Evolutionary conservation across 305 asterid species (phyloP), one percentile per base, ranked within the genome.

Genomic region (Rubia balearica): DNA sequence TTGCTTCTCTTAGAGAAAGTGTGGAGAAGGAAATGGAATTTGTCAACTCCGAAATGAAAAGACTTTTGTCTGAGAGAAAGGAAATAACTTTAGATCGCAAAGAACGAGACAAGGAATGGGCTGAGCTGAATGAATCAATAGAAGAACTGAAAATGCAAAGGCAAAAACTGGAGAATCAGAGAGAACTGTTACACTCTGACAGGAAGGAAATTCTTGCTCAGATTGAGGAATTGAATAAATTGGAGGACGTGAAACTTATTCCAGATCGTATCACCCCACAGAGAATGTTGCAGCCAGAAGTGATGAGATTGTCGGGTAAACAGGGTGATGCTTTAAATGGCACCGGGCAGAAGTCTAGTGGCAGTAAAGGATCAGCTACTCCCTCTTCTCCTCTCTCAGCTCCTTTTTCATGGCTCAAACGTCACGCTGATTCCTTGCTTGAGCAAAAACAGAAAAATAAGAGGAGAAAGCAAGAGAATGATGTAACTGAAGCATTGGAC

Each of bases 121-220:
- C 90, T 40, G 92, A 90, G 85, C 81, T 95, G 75, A 87, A 82
- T 73, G 84, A 67, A 38, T 88, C 89, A 5, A 89, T 91, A 36
- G 96, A 90, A 74, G 96, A 88, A 78, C 96, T 95, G 69, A 86
- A 81, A 84, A 81, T 78, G 75, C 98, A 95, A 78, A 88, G 97
- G 67, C 84, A 87, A 75, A 95, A 86, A 77, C 76, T 95, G 82
- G 99, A 88, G 89, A 88, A 90, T 80, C 98, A 95, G 81, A 84
- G 99, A 82, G 97, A 90, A 81, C 81, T 86, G 53, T n/a, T 95
- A 46, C 90, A 78, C 68, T 90, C 90, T 71, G 99, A 95, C 69
- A 83, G 99, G 76, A 83, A 79, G 76, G 96, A 88, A 69, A 91
- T 95, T 73, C 86, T 91, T 74, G 72, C 83, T 78, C 97, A 82